Conservation (phyloP, 164 flowering plant genomes). For the Chimonanthus salicifolius region DNA sequence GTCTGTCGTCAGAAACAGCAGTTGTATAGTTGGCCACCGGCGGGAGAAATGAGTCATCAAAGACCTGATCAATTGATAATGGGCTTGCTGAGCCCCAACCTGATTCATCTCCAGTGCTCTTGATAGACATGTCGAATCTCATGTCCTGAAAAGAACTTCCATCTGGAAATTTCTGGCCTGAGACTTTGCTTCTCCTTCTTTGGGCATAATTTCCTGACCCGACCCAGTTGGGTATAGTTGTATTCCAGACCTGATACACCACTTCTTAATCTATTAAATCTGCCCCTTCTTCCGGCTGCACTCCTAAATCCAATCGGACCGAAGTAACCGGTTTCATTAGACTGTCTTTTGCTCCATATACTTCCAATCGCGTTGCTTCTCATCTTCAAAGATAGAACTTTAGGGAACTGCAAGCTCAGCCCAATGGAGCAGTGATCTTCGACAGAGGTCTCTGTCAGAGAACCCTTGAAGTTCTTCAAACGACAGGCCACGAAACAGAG, state of each 20-base stretch:
- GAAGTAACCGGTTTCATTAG: conserved; percentile 40
- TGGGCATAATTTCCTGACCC: conserved; percentile 29
- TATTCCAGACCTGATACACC: conserved; percentile 32
- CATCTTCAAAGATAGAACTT: conserved; percentile 33
- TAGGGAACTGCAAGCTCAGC: conserved; percentile 37
- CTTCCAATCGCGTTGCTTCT: conserved; percentile 34
- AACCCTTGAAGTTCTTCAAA: conserved; percentile 19
- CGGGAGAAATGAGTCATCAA: conserved; percentile 11
- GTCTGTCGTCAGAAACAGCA: conserved; percentile 3
- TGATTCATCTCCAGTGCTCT: conserved; percentile 4
- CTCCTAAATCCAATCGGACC: conserved; percentile 20
- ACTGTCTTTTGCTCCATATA: conserved; percentile 49
- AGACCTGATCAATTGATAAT: conserved; percentile 27
- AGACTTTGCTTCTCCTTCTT: conserved; percentile 16
- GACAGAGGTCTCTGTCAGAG: conserved; percentile 28
- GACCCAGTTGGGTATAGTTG: conserved; percentile 36
- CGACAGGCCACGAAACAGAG: conserved; percentile 41
- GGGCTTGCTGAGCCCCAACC: conserved; percentile 37
- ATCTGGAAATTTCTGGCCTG: conserved; percentile 31
- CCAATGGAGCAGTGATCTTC: conserved; percentile 49
- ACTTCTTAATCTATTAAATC: not conserved
- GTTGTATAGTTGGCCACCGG: too few species aligned
- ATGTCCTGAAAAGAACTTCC: conserved; percentile 31
- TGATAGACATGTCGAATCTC: conserved; percentile 37
- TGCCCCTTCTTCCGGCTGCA: too few species aligned